Base-by-base conservation (phyloP, 495 filamentous ascomycete genomes). In the Aspergillus steynii region DNA sequence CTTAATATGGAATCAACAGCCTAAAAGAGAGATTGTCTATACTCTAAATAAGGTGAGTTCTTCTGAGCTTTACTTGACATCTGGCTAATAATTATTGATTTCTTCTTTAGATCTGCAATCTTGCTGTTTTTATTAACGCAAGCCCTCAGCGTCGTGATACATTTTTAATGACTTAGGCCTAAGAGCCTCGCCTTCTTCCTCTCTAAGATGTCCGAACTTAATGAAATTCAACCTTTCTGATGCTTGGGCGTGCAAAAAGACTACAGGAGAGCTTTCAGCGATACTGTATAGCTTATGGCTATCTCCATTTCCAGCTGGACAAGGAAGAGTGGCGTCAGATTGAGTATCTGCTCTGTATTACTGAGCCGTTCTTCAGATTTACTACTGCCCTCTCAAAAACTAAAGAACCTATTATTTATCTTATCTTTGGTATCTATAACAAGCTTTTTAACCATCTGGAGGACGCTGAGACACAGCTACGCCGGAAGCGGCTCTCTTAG, bases 181-280 rank as follows among this genome's bases (percentile, higher is more conserved):
- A 37, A 3, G 31, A 54, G 7, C 52, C 28, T 15, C 49, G 25
- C 4, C 26, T 58, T 28, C 4, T 58, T 29, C 15, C 29, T 6
- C 12, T 58, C 26, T 29, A 58, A 50, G 52, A 54, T 54, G n/a
- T 54, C n/a, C 31, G n/a, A 54, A 54, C 31, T n/a, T 15, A 29
- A 2, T 54, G 29, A 29, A 54, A 54, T 20, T 49, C 46, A 29
- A 49, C 15, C 12, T 55, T 55, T 25, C 27, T 42, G 15, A 37
- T 55, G 31, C 28, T 53, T 26, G 14, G 29, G 5, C 28, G 28
- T 27, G 28, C 28, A 14, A 53, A 53, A 53, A 53, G 6, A 6
- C 6, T 53, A 28, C 28, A 53, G 28, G 10, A 3, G 31, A 9
- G 12, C 42, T 58, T 49, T 31, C 8, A n/a, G 4, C 2, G 12